Evolutionary conservation across 2,329 filamentous ascomycete genomes (phyloP), one percentile per base, ranked within the genome.

Genomic region (Aspergillus pseudotamarii): DNA sequence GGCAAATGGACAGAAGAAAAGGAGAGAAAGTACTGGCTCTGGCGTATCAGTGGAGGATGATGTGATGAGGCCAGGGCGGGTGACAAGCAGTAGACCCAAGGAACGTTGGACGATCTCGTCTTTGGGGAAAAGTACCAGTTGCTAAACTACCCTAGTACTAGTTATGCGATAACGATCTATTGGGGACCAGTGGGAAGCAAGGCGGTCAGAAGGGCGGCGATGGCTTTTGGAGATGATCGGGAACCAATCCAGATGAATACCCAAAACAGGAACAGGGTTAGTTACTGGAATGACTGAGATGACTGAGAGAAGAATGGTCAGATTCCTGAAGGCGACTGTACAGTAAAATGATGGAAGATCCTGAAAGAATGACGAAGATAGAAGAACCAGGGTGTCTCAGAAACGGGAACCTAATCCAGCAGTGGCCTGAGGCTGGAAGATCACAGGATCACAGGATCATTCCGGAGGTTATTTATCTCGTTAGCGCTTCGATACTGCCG

Each of bases 121-220:
- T 53, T 46, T 64, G 53, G 63, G 66, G 63, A 66, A 58, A 21
- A 55, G 51, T 38, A 19, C 21, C 23, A n/a, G 68, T 71, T 71
- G 34, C 38, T 41, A 41, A 68, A 68, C 71, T 26, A 26, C 26
- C 26, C 26, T 70, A 21, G 43, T 23, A 12, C 67, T 26, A 26
- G 26, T 26, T 26, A 26, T 26, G 67, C 69, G 73, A 75, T 74
- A 76, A 75, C 71, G 70, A 72, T 64, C 65, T 68, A 71, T 66
- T 64, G 60, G 61, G 60, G 61, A 64, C 60, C 56, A 36, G 50
- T 41, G 38, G 38, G 38, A 41, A n/a, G 38, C 38, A 70, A 73
- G 72, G 74, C 73, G 74, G 74, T 75, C 71, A 75, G 72, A 58
- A 71, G 71, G 68, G 73, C 71, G 72, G 71, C 66, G 66, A 67